Evolutionary conservation across 1,139 yeast species (phyloP), one percentile per base, ranked within the genome.

Genomic region (Petasospora rhodanensis): DNA sequence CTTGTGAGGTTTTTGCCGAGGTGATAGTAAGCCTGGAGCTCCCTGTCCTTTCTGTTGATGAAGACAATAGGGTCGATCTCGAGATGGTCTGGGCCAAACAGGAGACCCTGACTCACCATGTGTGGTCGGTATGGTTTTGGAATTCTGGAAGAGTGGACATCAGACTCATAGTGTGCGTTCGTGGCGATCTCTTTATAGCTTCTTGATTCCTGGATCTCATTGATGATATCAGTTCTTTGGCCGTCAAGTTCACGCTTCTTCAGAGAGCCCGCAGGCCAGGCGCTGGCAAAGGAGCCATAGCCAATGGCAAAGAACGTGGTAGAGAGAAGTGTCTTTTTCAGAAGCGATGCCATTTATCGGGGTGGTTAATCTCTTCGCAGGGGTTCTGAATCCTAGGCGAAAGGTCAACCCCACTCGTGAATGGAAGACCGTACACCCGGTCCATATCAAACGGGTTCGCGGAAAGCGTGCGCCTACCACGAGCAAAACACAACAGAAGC

Each of bases 1-100:
- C 76, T 76, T 8, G 78, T 67, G 23, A 89, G 58, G 28, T 70
- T 68, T 4, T 64, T 56, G 0, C 96, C 96, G 31, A 87, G 58
- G 47, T 84, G 86, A 51, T 78, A 78, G 51, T 82, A 78, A 6
- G 77, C 73, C 5, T 68, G 67, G 37, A 80, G 49, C 42, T 73
- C 71, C 3, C 74, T 73, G 2, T 62, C 59, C 12, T 59, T 46
- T 12, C 57, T 58, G 48, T 78, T 66, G 28, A 64, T 49, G 49
- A 78, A 75, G 7, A 77, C 62, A 12, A 79, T 57, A 0, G 93
- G 91, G 45, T 80, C 87, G 14, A 79, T 70, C 45, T 77, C 84
- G 43, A 79, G 63, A 37, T 76, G 68, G 22, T 68, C 64, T 6
- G 74, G 73, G 0, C 87, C 85, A 47, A 70, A 76, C 30, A 82